A percentile compares a stretch with the other conserved stretches of the same genome.
phyloP scores from a whole-genome alignment of 129 eudicot species.

The Centaurea solstitialis region DNA sequence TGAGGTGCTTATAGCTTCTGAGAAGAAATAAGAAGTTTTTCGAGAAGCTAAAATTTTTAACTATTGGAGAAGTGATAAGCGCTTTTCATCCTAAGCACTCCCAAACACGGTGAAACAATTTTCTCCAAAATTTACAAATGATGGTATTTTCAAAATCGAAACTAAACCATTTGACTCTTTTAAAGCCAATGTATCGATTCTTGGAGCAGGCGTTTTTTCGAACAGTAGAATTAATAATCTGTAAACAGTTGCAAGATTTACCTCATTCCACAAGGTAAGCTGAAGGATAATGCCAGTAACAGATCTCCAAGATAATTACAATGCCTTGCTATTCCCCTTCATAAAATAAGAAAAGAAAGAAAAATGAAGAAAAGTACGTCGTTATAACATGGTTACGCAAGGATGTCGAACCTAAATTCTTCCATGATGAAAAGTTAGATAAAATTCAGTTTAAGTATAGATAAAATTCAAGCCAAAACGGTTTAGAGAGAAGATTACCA shows the following conservation, averaged over 20 bases:
- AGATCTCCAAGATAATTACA: conserved; percentile 89
- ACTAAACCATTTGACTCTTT: neutral
- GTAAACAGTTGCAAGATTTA: conserved; percentile 19
- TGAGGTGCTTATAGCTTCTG: too few relatives aligned
- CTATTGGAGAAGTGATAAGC: too few relatives aligned
- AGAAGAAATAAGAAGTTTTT: too few relatives aligned
- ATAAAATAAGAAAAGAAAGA: conserved; percentile 3
- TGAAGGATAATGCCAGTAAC: conserved; percentile 81
- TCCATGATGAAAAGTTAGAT: neutral
- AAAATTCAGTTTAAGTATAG: neutral
- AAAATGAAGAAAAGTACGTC: neutral
- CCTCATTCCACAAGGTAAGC: conserved; percentile 98
- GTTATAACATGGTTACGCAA: neutral
- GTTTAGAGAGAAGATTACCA: conserved; percentile 52
- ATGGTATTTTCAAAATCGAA: neutral
- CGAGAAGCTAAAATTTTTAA: too few relatives aligned
- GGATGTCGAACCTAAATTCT: neutral
- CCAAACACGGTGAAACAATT: too few relatives aligned
- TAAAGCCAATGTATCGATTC: neutral
- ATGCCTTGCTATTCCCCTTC: conserved; percentile 86
- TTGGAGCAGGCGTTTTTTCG: neutral
- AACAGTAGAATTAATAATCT: neutral
- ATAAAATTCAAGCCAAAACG: neutral
- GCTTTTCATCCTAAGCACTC: too few relatives aligned
- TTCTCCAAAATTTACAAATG: neutral